Conservation (phyloP, 2,329 filamentous ascomycete species). For the Xylaria hypoxylon region DNA sequence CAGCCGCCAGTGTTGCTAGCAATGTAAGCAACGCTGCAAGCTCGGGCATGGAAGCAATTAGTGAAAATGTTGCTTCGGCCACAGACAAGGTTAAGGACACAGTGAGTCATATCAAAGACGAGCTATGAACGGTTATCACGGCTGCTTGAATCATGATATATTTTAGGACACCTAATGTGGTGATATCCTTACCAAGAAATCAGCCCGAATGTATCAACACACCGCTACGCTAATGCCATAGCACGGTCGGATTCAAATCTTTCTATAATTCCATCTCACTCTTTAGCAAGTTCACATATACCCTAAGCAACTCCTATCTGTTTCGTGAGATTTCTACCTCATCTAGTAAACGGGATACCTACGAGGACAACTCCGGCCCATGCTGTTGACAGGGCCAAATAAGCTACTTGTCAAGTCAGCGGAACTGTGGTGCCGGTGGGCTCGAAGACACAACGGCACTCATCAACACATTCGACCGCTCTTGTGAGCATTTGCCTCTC, state of each 20-base stretch:
- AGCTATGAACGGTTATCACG: slow-evolving; percentile 23
- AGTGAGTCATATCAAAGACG: slow-evolving; percentile 41
- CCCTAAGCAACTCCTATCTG: slow-evolving; percentile 20
- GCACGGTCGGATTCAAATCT: not conserved
- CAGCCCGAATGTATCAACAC: not conserved
- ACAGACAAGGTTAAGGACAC: slow-evolving; percentile 47
- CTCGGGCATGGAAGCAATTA: slow-evolving; percentile 40
- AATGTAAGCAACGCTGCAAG: slow-evolving; percentile 43
- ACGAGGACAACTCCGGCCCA: not conserved
- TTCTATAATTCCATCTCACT: slow-evolving; percentile 31
- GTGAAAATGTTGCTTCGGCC: slow-evolving; percentile 31
- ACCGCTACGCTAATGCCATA: slow-evolving; percentile 12
- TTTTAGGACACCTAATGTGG: not conserved
- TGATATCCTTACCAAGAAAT: not conserved
- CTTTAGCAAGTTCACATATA: slow-evolving; percentile 43
- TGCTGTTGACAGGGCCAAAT: not conserved
- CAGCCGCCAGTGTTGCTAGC: slow-evolving; percentile 45
- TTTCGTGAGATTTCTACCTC: not conserved
- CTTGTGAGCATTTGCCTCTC: not conserved
- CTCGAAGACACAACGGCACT: not conserved
- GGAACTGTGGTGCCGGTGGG: not conserved
- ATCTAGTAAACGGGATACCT: not conserved
- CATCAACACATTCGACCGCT: not conserved
- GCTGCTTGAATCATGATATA: not conserved
- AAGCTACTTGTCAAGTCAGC: not conserved